These are phyloP conservation scores for Blastobotrys robertii DNA, from an alignment of 805 yeast species.

Conservation along the genomic window DNA sequence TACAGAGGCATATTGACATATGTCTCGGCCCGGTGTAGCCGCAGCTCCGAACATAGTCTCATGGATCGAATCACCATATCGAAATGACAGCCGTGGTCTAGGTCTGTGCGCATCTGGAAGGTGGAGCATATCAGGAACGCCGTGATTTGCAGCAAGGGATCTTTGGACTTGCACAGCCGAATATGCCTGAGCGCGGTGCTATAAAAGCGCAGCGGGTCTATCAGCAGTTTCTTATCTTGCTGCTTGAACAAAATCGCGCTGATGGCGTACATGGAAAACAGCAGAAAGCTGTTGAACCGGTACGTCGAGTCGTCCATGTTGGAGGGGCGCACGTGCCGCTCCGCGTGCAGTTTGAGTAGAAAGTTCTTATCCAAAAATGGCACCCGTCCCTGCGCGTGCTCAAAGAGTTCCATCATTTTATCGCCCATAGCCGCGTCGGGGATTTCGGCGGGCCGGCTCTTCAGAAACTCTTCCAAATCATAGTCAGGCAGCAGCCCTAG, in stretches of 20 bases:
- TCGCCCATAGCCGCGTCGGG: constrained; percentile 13
- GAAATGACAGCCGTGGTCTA: constrained; percentile 46
- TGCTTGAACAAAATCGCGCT: not conserved
- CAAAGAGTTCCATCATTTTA: constrained; percentile 11
- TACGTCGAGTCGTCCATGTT: constrained; percentile 13
- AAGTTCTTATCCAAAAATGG: constrained; percentile 14
- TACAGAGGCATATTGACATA: constrained; percentile 11
- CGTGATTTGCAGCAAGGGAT: constrained; percentile 41
- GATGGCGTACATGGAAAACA: constrained; percentile 13
- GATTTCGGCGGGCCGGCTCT: constrained; percentile 10
- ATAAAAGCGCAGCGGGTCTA: constrained; percentile 39
- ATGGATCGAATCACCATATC: constrained; percentile 46
- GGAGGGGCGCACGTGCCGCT: constrained; percentile 8
- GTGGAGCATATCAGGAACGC: constrained; percentile 42
- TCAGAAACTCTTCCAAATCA: constrained; percentile 13
- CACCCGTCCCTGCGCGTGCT: constrained; percentile 13
- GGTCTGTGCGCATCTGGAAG: constrained; percentile 50
- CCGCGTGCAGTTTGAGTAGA: constrained; percentile 11
- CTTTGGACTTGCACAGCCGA: constrained; percentile 34
- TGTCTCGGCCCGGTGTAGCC: constrained; percentile 15
- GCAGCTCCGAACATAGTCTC: constrained; percentile 30
- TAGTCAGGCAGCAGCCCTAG: constrained; percentile 14
- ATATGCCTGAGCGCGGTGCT: constrained; percentile 51
- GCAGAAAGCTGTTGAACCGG: constrained; percentile 13
- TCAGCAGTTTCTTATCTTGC: constrained; percentile 24